phyloP scores from a whole-genome alignment of 495 filamentous ascomycete genomes.

The Aspergillus asperescens region DNA sequence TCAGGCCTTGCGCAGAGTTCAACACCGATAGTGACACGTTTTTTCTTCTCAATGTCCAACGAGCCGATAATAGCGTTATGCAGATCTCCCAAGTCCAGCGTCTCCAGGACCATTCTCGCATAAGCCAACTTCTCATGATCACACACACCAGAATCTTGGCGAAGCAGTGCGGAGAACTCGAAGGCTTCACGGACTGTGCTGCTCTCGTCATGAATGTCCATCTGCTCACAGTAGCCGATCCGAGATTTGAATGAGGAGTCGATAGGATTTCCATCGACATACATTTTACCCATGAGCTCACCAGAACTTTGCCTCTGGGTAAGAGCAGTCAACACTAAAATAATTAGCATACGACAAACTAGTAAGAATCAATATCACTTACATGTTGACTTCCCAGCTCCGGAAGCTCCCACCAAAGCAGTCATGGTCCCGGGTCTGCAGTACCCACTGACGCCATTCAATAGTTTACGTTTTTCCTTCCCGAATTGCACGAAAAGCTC shows the following conservation, averaged over 20 bases:
- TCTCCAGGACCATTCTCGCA: constrained; percentile 71
- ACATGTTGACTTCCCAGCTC: constrained; percentile 84
- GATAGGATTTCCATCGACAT: constrained; percentile 64
- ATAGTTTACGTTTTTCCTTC: constrained; percentile 59
- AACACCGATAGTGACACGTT: constrained; percentile 73
- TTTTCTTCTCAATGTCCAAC: constrained; percentile 58
- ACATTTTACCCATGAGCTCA: constrained; percentile 64
- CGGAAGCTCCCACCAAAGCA: constrained; percentile 78
- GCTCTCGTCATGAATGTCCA: constrained; percentile 79
- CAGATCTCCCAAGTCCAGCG: constrained; percentile 76
- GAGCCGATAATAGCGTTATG: constrained; percentile 79
- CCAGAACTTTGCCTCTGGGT: constrained; percentile 72
- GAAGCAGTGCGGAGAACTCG: constrained; percentile 75
- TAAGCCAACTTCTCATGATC: constrained; percentile 72
- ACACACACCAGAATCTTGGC: constrained; percentile 64
- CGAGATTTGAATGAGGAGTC: constrained; percentile 71
- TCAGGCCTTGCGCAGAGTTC: constrained; percentile 74
- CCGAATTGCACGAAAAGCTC: constrained; percentile 61
- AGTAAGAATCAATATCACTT: constrained; percentile 1
- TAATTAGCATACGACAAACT: not conserved
- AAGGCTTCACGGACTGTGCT: constrained; percentile 82
- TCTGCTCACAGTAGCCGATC: constrained; percentile 80
- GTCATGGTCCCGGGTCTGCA: constrained; percentile 75
- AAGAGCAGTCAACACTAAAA: constrained; percentile 64
- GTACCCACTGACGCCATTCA: constrained; percentile 68